Evolutionary conservation across 192 early-diverging fungal species (phyloP).

Genomic region (Coemansia sp.): DNA sequence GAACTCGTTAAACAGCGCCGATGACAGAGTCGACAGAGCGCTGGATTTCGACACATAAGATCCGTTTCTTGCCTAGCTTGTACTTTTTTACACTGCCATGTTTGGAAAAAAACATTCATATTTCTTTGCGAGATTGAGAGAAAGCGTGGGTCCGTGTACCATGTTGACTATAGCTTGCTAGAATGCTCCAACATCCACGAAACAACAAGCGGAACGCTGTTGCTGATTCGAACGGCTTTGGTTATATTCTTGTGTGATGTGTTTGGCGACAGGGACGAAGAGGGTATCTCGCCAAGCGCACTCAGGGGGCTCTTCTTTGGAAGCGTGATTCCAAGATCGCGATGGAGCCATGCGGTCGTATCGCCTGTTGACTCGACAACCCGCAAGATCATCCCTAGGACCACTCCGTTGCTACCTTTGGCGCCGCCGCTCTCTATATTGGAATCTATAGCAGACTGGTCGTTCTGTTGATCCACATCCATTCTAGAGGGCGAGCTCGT

Average conservation of each 20-base stretch:
- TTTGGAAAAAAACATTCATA: too few species aligned
- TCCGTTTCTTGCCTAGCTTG: not conserved
- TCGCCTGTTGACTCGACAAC: conserved; percentile 23
- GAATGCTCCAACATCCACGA: conserved; percentile 27
- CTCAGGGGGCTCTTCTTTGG: conserved; percentile 14
- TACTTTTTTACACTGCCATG: not conserved
- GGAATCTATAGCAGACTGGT: not conserved
- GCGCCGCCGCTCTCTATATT: too few species aligned
- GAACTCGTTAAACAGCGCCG: conserved; percentile 39
- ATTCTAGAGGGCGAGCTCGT: conserved; percentile 2
- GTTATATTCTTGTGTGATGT: conserved; percentile 25
- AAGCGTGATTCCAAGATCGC: conserved; percentile 10
- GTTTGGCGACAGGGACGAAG: not conserved
- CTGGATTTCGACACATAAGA: conserved; percentile 44
- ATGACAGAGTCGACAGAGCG: conserved; percentile 49
- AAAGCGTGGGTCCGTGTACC: too few species aligned
- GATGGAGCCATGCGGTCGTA: conserved; percentile 37
- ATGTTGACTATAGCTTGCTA: not conserved
- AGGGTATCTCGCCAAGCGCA: conserved; percentile 13
- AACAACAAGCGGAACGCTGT: conserved; percentile 34
- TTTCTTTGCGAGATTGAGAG: not conserved
- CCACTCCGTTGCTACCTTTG: not conserved
- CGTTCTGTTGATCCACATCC: not conserved
- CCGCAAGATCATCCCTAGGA: conserved; percentile 26
- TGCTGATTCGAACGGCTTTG: conserved; percentile 28